Evolutionary conservation across 1,284 basidiomycete species (phyloP), one percentile per base, ranked within the genome.

Genomic region (Volvariella volvacea): DNA sequence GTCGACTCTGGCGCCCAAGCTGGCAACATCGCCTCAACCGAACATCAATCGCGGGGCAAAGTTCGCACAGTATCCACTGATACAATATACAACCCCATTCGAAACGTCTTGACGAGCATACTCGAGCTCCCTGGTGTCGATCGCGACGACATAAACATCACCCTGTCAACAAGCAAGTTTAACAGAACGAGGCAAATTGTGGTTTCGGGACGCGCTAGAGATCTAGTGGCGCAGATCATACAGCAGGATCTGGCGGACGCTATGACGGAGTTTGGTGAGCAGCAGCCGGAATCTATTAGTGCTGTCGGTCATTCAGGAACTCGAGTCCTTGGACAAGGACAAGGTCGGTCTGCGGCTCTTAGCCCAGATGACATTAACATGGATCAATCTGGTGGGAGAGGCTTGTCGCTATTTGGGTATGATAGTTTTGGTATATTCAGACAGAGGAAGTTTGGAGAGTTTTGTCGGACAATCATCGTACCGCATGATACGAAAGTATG

Each of bases 61-160:
- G 25, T 21, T 39, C 37, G 22, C 32, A 38, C 54, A 44, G 72
- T 78, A 46, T 69, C 74, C 51, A 64, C 73, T 30, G 79, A 82
- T 59, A 56, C 74, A 15, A 66, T 72, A 55, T 76, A 68, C 57
- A 65, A 76, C 57, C 52, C 55, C 33, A 57, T 63, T 15, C 67
- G 65, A 41, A 67, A 65, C 55, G 52, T 66, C 36, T 57, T 83
- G 52, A 71, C 69, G 45, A 78, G 74, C 39, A 67, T 76, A 60
- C 70, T 83, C 58, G 80, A 84, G 60, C 62, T 83, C 20, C 83
- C 82, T 7, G 83, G 82, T 21, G 63, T 82, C 52, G 72, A 69
- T 57, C 71, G 67, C 48, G 52, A 59, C 43, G 75, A 81, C 53
- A 51, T 85, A 32, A 67, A 58, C 46, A 62, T 83, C 57, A 67